These are phyloP conservation scores for Diaporthe vexans DNA, from an alignment of 2,329 filamentous ascomycete species.

Conservation along the genomic window DNA sequence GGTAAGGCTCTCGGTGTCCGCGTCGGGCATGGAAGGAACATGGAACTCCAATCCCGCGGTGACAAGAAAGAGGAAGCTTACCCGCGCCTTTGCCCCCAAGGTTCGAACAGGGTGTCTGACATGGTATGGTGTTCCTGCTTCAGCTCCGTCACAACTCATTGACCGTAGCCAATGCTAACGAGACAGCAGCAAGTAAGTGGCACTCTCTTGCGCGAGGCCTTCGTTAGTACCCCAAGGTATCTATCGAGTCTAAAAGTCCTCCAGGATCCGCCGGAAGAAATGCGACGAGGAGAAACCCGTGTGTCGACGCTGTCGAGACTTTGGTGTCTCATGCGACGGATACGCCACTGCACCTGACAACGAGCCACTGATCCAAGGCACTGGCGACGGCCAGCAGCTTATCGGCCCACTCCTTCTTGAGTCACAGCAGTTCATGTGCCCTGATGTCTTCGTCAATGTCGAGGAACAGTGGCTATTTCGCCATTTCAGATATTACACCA, in stretches of 20 bases:
- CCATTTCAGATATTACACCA: constrained; percentile 2
- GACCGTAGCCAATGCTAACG: background rate
- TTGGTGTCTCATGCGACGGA: background rate
- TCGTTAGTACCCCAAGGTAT: no score
- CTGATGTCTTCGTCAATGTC: background rate
- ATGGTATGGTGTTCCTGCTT: background rate
- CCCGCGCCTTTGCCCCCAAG: constrained; percentile 11
- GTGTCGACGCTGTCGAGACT: constrained; percentile 12
- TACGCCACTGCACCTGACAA: background rate
- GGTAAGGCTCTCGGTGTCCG: no score
- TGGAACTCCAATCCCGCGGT: background rate
- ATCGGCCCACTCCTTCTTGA: background rate
- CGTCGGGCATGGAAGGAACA: background rate
- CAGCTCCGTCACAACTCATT: background rate
- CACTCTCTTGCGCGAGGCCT: background rate
- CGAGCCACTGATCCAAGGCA: background rate
- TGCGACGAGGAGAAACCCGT: constrained; percentile 10
- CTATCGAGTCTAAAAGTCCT: background rate
- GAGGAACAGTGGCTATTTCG: background rate
- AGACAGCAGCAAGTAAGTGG: background rate
- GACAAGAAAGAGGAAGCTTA: background rate
- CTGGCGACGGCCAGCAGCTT: background rate
- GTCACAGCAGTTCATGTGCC: background rate
- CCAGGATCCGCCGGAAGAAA: background rate
- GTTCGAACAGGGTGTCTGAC: constrained; percentile 13